These are phyloP conservation scores for Blastocladiella emersonii DNA, from an alignment of 371 early-diverging fungal genomes.

Conservation along the genomic window DNA sequence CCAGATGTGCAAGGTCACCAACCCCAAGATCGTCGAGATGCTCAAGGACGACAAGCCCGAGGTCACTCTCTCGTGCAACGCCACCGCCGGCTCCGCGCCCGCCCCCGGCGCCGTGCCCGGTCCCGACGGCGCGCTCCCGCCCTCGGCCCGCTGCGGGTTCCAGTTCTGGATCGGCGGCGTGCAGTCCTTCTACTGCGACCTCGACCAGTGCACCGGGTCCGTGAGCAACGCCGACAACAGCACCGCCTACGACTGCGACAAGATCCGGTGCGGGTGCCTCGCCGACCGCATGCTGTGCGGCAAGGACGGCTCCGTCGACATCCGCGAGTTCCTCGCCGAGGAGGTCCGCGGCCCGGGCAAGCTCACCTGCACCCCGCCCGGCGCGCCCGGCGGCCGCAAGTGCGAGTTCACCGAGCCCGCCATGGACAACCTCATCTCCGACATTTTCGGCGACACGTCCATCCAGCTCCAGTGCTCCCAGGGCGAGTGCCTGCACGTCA, in stretches of 20 bases:
- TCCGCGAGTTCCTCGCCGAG: constrained; percentile 51
- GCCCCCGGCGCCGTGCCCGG: not conserved
- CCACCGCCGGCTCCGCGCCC: not conserved
- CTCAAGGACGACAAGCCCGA: constrained; percentile 46
- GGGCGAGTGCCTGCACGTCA: constrained; percentile 77
- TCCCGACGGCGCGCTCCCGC: not conserved
- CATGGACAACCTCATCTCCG: constrained; percentile 53
- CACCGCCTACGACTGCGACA: constrained; percentile 43
- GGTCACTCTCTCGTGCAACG: constrained; percentile 52
- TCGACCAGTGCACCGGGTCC: constrained; percentile 44
- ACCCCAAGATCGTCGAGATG: constrained; percentile 44
- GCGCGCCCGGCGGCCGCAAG: constrained; percentile 18
- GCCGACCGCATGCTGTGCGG: constrained; percentile 63
- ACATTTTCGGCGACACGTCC: constrained; percentile 55
- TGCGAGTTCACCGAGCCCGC: constrained; percentile 33
- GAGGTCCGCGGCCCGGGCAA: constrained; percentile 61
- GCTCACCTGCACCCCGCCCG: constrained; percentile 38
- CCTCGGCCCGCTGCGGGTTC: not conserved
- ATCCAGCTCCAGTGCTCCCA: constrained; percentile 53
- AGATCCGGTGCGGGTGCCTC: constrained; percentile 55
- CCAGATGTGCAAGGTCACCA: constrained; percentile 79
- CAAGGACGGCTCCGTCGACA: constrained; percentile 57
- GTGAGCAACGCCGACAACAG: constrained; percentile 30
- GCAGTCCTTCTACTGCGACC: constrained; percentile 62
- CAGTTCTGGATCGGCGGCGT: constrained; percentile 49